phyloP scores from a whole-genome alignment of 2,329 filamentous ascomycete species.

The Ophiocordyceps camponoti-saundersi region DNA sequence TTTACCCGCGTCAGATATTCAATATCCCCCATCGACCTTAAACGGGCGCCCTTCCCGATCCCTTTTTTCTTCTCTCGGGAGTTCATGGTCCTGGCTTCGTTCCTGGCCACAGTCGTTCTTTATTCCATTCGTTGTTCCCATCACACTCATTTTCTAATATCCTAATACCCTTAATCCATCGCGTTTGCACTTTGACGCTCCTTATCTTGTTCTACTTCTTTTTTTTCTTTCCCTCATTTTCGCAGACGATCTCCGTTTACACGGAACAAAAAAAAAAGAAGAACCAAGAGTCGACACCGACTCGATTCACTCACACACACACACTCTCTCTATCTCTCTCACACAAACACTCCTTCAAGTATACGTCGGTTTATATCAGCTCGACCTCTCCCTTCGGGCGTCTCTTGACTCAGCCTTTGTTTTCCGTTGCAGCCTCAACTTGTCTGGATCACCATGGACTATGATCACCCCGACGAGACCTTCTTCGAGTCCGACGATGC shows the following conservation, averaged over 20 bases:
- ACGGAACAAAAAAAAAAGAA: conserved; percentile 8
- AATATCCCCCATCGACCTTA: conserved; percentile 26
- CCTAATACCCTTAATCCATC: conserved; percentile 29
- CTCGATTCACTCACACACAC: conserved; percentile 4
- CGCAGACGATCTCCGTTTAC: conserved; percentile 15
- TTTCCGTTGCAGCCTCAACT: background rate
- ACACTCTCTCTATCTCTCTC: conserved; percentile 22
- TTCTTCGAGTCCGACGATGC: conserved; percentile 41
- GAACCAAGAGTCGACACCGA: background rate
- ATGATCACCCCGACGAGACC: conserved; percentile 23
- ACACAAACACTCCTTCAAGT: conserved; percentile 24
- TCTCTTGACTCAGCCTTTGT: background rate
- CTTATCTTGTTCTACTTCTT: too few relatives aligned
- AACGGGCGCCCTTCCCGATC: conserved; percentile 26
- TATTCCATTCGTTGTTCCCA: conserved; percentile 26
- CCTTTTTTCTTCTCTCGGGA: conserved; percentile 17
- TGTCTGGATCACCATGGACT: conserved; percentile 24
- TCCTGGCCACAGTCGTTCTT: conserved; percentile 41
- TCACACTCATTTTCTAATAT: conserved; percentile 39
- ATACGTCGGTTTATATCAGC: conserved; percentile 1
- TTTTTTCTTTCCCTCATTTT: background rate
- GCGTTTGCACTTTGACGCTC: background rate
- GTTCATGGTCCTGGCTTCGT: conserved; percentile 26
- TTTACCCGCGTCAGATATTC: conserved; percentile 11
- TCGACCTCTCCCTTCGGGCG: conserved; percentile 3